Evolutionary conservation across 2,329 filamentous ascomycete species (phyloP).

Genomic region (Exophiala sideris): DNA sequence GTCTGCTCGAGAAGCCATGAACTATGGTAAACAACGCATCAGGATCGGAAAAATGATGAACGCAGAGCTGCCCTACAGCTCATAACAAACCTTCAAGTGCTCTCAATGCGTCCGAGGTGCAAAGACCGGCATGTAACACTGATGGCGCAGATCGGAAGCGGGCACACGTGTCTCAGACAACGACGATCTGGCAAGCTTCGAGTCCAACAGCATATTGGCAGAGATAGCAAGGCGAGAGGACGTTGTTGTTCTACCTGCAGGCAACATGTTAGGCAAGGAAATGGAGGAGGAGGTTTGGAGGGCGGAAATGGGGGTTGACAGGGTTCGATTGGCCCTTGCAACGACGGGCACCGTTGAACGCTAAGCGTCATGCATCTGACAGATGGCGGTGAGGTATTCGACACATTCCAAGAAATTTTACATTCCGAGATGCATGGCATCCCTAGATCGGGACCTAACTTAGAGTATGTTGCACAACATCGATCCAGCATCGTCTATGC

Average conservation of each 20-base stretch:
- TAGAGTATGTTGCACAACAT: too few species aligned
- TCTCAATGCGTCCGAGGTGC: too few species aligned
- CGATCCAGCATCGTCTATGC: too few species aligned
- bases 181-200: neutral
- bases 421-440: too few species aligned
- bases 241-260: too few species aligned
- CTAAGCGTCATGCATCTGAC: too few species aligned
- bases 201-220: constrained; percentile 1
- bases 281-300: neutral
- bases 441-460: too few species aligned
- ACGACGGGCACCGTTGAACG: too few species aligned
- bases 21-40: constrained; percentile 25
- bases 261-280: neutral
- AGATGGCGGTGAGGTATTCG: too few species aligned
- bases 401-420: too few species aligned
- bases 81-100: constrained; percentile 1
- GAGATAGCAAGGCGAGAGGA: constrained; percentile 1
- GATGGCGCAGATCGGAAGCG: constrained; percentile 8
- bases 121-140: neutral
- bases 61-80: constrained; percentile 2
- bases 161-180: constrained; percentile 6
- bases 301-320: too few species aligned
- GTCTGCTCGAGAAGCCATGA: constrained; percentile 26
- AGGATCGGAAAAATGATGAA: constrained; percentile 2
- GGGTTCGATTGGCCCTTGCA: too few species aligned